A percentile compares a stretch with the other conserved stretches of the same genome.
phyloP scores from a whole-genome alignment of 495 filamentous ascomycete genomes.

The Elaphomyces granulatus region DNA sequence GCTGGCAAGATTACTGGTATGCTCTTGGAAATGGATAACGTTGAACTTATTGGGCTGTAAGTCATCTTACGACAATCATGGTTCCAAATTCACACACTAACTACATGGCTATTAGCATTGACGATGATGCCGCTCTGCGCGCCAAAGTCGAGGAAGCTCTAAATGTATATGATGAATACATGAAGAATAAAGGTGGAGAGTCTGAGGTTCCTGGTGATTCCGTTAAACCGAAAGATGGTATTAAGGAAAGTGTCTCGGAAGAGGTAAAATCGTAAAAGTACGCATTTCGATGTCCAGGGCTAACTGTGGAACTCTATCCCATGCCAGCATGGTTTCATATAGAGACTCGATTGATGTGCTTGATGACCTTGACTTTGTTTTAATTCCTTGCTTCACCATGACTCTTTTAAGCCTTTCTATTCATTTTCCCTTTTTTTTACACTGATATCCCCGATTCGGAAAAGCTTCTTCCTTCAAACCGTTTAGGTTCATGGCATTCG shows the following conservation, averaged over 20 bases:
- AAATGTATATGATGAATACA: constrained; percentile 93
- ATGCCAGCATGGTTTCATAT: constrained; percentile 16
- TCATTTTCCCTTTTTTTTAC: constrained; percentile 11
- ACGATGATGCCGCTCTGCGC: constrained; percentile 77
- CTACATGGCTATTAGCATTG: constrained; percentile 51
- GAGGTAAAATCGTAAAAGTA: constrained; percentile 35
- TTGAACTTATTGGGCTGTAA: constrained; percentile 88
- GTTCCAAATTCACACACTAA: constrained; percentile 4
- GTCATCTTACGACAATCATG: constrained; percentile 25
- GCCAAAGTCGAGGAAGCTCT: constrained; percentile 96
- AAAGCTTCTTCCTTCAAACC: constrained; percentile 29
- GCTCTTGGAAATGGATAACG: constrained; percentile 97
- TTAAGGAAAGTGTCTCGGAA: constrained; percentile 29
- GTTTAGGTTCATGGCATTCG: constrained; percentile 26
- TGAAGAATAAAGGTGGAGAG: constrained; percentile 60
- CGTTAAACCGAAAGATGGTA: constrained; percentile 30
- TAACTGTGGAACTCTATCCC: constrained; percentile 3
- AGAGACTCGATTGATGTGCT: constrained; percentile 27
- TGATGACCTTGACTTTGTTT: constrained; percentile 24
- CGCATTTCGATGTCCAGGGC: constrained; percentile 12
- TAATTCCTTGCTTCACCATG: constrained; percentile 6
- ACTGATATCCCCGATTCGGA: constrained; percentile 40
- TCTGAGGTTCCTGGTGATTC: constrained; percentile 18
- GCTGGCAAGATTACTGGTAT: constrained; percentile 99
- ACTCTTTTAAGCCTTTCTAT: constrained; percentile 4